Percentiles rank a stretch among this genome's conserved stretches.
phyloP scores from a whole-genome alignment of 495 filamentous ascomycete species.

The Clavariopsis aquatica region DNA sequence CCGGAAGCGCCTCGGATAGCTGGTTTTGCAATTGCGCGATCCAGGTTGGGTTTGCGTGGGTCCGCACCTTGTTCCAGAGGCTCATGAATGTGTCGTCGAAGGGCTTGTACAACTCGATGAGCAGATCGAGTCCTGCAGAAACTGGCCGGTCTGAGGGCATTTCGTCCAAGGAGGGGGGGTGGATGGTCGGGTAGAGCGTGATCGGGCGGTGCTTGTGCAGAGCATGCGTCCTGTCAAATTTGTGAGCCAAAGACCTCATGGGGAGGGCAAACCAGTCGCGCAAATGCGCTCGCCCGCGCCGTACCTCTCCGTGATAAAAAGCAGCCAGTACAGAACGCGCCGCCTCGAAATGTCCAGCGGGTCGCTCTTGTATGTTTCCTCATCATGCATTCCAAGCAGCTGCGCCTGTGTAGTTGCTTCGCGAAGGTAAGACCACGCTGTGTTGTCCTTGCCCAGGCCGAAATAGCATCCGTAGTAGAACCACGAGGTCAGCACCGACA shows the following conservation, averaged over 20 bases:
- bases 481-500: slow-evolving; percentile 73
- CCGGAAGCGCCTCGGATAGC: slow-evolving; percentile 63
- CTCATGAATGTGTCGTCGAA: slow-evolving; percentile 71
- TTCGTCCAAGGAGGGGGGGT: slow-evolving; percentile 61
- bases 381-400: slow-evolving; percentile 60
- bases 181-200: slow-evolving; percentile 63
- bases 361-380: slow-evolving; percentile 55
- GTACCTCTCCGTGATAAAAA: slow-evolving; percentile 71
- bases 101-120: slow-evolving; percentile 67
- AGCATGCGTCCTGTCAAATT: slow-evolving; percentile 63
- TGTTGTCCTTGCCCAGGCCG: slow-evolving; percentile 68
- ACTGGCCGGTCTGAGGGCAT: slow-evolving; percentile 47
- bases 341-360: slow-evolving; percentile 56
- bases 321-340: slow-evolving; percentile 68
- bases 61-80: slow-evolving; percentile 70
- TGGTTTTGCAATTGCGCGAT: slow-evolving; percentile 65
- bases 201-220: slow-evolving; percentile 75
- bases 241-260: background rate
- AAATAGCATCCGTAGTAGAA: slow-evolving; percentile 78
- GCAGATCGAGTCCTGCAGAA: slow-evolving; percentile 62
- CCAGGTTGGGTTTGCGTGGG: slow-evolving; percentile 59
- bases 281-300: background rate
- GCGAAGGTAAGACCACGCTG: slow-evolving; percentile 72
- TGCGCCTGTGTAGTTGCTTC: slow-evolving; percentile 66
- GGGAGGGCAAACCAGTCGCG: background rate